These are phyloP conservation scores for Phytophthora ohioensis DNA, from an alignment of 352 stramenopile species.

Conservation along the genomic window DNA sequence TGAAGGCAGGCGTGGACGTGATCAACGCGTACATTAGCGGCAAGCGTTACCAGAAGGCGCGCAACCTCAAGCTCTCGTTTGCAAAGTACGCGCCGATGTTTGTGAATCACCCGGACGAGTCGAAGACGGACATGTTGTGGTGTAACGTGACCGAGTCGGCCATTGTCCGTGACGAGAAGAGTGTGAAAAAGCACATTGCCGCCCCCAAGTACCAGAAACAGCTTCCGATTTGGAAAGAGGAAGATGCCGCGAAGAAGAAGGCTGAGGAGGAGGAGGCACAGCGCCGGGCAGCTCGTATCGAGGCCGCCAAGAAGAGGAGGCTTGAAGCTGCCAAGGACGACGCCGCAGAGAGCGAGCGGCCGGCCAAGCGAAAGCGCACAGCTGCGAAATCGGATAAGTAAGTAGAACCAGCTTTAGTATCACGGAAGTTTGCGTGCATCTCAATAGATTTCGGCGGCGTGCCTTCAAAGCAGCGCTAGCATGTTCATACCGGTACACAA, in stretches of 20 bases:
- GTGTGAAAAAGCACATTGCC: slow-evolving; percentile 64
- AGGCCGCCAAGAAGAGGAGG: slow-evolving; percentile 41
- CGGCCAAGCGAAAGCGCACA: slow-evolving; percentile 31
- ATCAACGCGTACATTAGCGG: slow-evolving; percentile 62
- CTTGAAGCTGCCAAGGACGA: slow-evolving; percentile 30
- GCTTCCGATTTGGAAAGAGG: slow-evolving; percentile 58
- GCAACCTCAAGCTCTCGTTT: slow-evolving; percentile 57
- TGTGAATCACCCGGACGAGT: slow-evolving; percentile 62
- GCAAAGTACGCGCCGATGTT: slow-evolving; percentile 73
- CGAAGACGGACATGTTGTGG: slow-evolving; percentile 63
- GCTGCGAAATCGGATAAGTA: slow-evolving; percentile 21
- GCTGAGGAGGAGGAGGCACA: slow-evolving; percentile 39
- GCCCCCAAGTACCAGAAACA: slow-evolving; percentile 66
- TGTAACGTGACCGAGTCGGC: slow-evolving; percentile 72
- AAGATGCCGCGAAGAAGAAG: slow-evolving; percentile 54
- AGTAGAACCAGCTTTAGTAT: slow-evolving; percentile 27
- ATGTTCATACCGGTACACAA: slow-evolving; percentile 5
- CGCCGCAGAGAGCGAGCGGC: slow-evolving; percentile 14
- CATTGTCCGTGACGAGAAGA: slow-evolving; percentile 54
- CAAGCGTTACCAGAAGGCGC: slow-evolving; percentile 67
- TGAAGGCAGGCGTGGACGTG: slow-evolving; percentile 63
- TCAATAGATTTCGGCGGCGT: slow-evolving; percentile 23
- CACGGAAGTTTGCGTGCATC: slow-evolving; percentile 27
- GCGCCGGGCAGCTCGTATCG: slow-evolving; percentile 34
- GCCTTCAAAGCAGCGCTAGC: background rate